Evolutionary conservation across 2,329 filamentous ascomycete species (phyloP).

Genomic region (Didymella pinodella): DNA sequence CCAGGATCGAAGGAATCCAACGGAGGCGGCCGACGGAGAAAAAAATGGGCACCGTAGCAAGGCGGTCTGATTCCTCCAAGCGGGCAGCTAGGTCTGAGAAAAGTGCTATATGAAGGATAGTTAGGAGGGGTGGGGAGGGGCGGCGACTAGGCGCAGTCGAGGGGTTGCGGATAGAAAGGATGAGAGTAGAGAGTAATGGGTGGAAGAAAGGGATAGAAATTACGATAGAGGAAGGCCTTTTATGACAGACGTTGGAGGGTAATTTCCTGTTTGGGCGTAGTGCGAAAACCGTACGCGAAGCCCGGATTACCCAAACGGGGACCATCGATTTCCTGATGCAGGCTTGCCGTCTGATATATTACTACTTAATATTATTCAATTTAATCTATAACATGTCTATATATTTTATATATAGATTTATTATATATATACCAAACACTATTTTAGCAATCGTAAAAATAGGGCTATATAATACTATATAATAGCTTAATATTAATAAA

Average conservation of each 20-base stretch:
- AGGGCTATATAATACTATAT: no score
- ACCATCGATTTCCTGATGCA: background rate
- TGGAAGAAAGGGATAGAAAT: background rate
- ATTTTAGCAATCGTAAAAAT: no score
- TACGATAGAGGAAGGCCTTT: background rate
- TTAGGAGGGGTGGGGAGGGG: background rate
- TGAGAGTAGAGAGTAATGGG: background rate
- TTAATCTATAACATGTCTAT: no score
- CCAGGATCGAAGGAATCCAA: background rate
- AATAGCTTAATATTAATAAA: no score
- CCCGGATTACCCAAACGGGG: background rate
- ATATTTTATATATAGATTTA: no score
- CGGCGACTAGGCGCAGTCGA: background rate
- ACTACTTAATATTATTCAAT: no score
- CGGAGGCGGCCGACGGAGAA: background rate
- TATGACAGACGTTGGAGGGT: background rate
- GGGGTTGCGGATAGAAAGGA: background rate
- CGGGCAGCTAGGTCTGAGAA: background rate
- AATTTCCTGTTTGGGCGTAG: slow-evolving; percentile 2
- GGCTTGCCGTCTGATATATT: no score
- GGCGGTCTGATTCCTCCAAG: background rate
- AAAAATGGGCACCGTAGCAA: background rate
- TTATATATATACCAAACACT: no score
- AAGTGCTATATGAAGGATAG: background rate
- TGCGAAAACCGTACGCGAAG: background rate